These are phyloP conservation scores for Nothophoma quercina DNA, from an alignment of 2,329 filamentous ascomycete species.

Conservation along the genomic window DNA sequence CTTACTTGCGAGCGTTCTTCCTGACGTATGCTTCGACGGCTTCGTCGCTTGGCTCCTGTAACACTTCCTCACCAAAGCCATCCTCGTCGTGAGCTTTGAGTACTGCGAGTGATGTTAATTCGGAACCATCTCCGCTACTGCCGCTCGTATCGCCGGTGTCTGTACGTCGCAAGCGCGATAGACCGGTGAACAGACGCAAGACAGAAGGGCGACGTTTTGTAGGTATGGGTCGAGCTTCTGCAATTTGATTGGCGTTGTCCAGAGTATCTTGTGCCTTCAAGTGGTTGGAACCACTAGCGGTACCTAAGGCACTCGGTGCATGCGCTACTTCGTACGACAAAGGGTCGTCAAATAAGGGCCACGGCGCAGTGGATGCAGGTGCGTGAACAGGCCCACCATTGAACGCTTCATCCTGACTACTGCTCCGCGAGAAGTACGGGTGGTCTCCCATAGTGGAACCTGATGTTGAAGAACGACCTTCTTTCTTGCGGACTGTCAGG, in stretches of 20 bases:
- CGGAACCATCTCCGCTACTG: slow-evolving; percentile 12
- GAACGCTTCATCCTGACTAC: slow-evolving; percentile 19
- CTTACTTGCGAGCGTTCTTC: slow-evolving; percentile 29
- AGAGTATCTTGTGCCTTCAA: slow-evolving; percentile 18
- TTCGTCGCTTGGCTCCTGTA: slow-evolving; percentile 12
- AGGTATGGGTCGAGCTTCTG: neutral
- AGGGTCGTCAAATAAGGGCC: slow-evolving; percentile 22
- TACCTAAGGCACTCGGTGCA: neutral
- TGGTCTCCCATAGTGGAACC: slow-evolving; percentile 30
- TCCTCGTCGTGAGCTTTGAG: slow-evolving; percentile 3
- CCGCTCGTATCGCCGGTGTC: slow-evolving; percentile 24
- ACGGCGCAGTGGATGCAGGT: slow-evolving; percentile 8
- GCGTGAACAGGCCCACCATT: slow-evolving; percentile 13
- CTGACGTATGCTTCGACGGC: slow-evolving; percentile 24
- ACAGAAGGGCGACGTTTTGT: slow-evolving; percentile 29
- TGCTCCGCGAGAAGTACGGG: slow-evolving; percentile 22
- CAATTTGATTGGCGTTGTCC: slow-evolving; percentile 8
- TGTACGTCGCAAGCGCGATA: slow-evolving; percentile 32
- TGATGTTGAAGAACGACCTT: slow-evolving; percentile 40
- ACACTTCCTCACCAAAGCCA: neutral
- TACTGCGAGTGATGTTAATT: neutral
- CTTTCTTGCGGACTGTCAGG: slow-evolving; percentile 44
- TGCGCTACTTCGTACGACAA: neutral
- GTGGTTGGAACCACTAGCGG: slow-evolving; percentile 9
- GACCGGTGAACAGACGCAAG: slow-evolving; percentile 28